Base-by-base conservation (phyloP, 2,329 filamentous ascomycete species). In the Ilyonectria mors-panacis region DNA sequence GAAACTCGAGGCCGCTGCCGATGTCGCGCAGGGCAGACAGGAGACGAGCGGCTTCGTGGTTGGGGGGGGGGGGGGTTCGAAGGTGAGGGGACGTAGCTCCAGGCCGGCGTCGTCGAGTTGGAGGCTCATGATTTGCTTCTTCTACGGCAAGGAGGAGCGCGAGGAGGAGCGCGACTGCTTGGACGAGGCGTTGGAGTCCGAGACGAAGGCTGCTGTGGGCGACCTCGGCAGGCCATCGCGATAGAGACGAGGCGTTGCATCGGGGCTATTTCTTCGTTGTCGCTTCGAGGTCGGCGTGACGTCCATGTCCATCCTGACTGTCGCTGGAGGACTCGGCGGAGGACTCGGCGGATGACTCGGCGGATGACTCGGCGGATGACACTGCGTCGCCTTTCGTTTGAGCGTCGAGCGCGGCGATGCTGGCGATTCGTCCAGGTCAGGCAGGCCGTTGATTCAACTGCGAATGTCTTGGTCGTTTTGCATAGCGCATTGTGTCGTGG, bases 61-160 rank as follows among this genome's bases (percentile, higher is more conserved):
- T 39, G 2, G 58, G 58, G 6, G 45, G 2, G 58, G 58, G 6
- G 45, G 28, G 3, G 19, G 21, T 17, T 51, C 47, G 47, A 37
- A 12, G 17, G 35, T 47, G 15, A 61, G 47, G 6, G 17, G 15
- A n/a, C 35, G 42, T 7, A 42, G 30, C 19, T 61, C 58, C 8
- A 61, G 10, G 45, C 58, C 58, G 17, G 58, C 21, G 12, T 61
- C 33, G n/a, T 48, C 44, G 17, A 37, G 28, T 8, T 28, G 45
- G n/a, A 61, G 26, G 15, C 35, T 13, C 10, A 54, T 12, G 12
- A 61, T 15, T 51, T 61, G 58, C 17, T 44, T 61, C 47, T 48
- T 53, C 30, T 33, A n/a, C 17, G 58, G 39, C 6, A 6, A 37
- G 4, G 33, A 37, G 33, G 33, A 37, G 33, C 33, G 39, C 6